Conservation (phyloP, 2,329 filamentous ascomycete species). For the Allantophomopsis cytisporea region DNA sequence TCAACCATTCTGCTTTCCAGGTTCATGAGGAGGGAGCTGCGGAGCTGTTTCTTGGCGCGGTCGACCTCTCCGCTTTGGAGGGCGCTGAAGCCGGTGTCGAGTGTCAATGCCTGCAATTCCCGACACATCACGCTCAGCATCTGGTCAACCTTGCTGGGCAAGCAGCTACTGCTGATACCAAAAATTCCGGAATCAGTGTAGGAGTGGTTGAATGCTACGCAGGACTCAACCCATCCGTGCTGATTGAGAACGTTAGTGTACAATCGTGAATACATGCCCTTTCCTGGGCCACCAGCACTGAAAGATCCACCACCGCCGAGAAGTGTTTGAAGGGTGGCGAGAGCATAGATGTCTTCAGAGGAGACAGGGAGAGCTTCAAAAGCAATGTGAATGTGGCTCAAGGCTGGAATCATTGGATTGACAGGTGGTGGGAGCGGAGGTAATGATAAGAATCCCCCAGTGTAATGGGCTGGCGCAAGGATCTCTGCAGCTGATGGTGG, state of each 20-base stretch:
- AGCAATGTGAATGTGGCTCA: slow-evolving; percentile 89
- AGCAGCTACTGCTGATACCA: slow-evolving; percentile 79
- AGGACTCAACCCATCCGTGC: slow-evolving; percentile 93
- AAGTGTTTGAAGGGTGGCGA: slow-evolving; percentile 88
- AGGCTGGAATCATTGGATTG: slow-evolving; percentile 64
- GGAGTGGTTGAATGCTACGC: slow-evolving; percentile 91
- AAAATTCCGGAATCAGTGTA: slow-evolving; percentile 95
- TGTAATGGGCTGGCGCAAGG: slow-evolving; percentile 63
- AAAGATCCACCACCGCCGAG: slow-evolving; percentile 94
- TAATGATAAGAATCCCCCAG: slow-evolving; percentile 81
- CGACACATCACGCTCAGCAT: slow-evolving; percentile 97
- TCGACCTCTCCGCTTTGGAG: slow-evolving; percentile 68
- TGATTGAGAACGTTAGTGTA: slow-evolving; percentile 98
- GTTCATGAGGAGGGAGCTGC: slow-evolving; percentile 88
- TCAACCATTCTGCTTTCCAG: slow-evolving; percentile 95
- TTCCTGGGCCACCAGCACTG: slow-evolving; percentile 89
- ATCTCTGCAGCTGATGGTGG: slow-evolving; percentile 39
- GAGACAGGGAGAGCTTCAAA: slow-evolving; percentile 90
- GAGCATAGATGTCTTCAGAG: slow-evolving; percentile 87
- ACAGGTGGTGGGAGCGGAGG: slow-evolving; percentile 65
- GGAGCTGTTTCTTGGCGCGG: slow-evolving; percentile 92
- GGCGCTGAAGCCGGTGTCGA: slow-evolving; percentile 60
- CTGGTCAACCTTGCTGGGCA: slow-evolving; percentile 59
- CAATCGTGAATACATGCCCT: slow-evolving; percentile 96
- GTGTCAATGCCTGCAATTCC: slow-evolving; percentile 66